Conservation (phyloP, 345 rosid species). For the Microthlaspi erraticum region DNA sequence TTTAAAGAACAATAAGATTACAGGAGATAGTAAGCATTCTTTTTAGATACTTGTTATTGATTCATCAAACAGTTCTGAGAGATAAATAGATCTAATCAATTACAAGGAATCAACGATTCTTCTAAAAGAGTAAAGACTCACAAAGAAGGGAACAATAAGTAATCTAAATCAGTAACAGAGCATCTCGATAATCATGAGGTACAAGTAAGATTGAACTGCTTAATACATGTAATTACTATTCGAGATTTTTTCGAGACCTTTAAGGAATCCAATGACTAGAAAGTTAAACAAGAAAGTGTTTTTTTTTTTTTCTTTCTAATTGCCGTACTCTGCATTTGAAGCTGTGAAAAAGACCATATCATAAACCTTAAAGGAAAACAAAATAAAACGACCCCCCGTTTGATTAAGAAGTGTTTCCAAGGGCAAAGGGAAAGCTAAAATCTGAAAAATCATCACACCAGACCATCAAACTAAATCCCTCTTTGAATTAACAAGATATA, state of each 20-base stretch:
- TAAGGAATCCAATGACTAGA: slow-evolving; percentile 40
- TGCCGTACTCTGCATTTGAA: slow-evolving; percentile 20
- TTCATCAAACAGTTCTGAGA: slow-evolving; percentile 27
- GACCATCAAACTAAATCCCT: background rate
- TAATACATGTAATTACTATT: slow-evolving; percentile 26
- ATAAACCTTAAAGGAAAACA: slow-evolving; percentile 30
- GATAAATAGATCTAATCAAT: slow-evolving; percentile 14
- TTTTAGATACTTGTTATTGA: background rate
- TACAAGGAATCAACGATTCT: slow-evolving; percentile 12
- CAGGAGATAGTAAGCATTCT: background rate
- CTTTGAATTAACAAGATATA: slow-evolving; percentile 14
- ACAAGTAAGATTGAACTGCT: slow-evolving; percentile 7
- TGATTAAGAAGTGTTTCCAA: slow-evolving; percentile 7
- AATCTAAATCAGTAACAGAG: slow-evolving; percentile 22
- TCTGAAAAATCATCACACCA: background rate
- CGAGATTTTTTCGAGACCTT: slow-evolving; percentile 23
- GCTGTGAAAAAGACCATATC: slow-evolving; percentile 16
- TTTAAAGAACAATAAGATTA: slow-evolving; percentile 3
- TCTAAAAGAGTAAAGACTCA: slow-evolving; percentile 23
- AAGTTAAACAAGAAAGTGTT: slow-evolving; percentile 18
- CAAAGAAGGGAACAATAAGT: slow-evolving; percentile 30
- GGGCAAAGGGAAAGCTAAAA: background rate
- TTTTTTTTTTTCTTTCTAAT: background rate
- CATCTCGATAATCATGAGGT: slow-evolving; percentile 27
- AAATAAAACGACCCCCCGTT: background rate